phyloP scores from a whole-genome alignment of 1,284 basidiomycete species.

The Boletus albobrunnescens region DNA sequence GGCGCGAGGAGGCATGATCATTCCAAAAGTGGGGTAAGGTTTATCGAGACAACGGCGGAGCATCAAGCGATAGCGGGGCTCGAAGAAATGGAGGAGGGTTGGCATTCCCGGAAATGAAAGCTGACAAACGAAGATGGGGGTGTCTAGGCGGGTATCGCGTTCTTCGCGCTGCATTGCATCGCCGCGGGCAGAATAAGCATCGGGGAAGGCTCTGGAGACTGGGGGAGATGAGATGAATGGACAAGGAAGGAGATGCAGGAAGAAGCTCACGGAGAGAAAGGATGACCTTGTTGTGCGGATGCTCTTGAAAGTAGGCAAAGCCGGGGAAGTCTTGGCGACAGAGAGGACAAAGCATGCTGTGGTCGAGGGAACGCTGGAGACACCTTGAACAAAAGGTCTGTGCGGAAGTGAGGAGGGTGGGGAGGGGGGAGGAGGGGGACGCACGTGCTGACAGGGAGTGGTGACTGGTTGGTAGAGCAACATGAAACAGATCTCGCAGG shows the following conservation, averaged over 20 bases:
- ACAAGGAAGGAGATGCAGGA: constrained; percentile 2
- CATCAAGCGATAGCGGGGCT: constrained; percentile 91
- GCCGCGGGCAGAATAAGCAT: constrained; percentile 52
- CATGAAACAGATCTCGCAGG: constrained; percentile 88
- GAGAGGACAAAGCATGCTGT: constrained; percentile 77
- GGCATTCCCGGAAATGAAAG: constrained; percentile 89
- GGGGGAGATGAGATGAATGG: constrained; percentile 14
- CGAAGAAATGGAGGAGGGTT: constrained; percentile 87
- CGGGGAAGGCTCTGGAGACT: constrained; percentile 67
- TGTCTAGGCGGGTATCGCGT: constrained; percentile 73
- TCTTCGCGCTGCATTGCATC: constrained; percentile 68
- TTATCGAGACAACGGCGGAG: constrained; percentile 84
- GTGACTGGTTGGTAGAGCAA: constrained; percentile 85
- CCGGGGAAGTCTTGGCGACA: constrained; percentile 77
- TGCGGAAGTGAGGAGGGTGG: constrained; percentile 10
- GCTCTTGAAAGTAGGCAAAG: constrained; percentile 79
- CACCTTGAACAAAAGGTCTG: constrained; percentile 91
- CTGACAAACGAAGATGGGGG: constrained; percentile 88
- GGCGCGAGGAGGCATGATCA: constrained; percentile 68
- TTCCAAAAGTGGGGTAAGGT: constrained; percentile 77
- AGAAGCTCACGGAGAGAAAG: constrained; percentile 59
- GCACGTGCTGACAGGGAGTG: constrained; percentile 89
- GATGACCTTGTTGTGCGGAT: constrained; percentile 65
- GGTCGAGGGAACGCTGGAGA: constrained; percentile 85
- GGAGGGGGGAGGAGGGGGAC: constrained; percentile 30